Conservation (phyloP, 2,329 filamentous ascomycete species). For the Ploettnerulaceae sp. region DNA sequence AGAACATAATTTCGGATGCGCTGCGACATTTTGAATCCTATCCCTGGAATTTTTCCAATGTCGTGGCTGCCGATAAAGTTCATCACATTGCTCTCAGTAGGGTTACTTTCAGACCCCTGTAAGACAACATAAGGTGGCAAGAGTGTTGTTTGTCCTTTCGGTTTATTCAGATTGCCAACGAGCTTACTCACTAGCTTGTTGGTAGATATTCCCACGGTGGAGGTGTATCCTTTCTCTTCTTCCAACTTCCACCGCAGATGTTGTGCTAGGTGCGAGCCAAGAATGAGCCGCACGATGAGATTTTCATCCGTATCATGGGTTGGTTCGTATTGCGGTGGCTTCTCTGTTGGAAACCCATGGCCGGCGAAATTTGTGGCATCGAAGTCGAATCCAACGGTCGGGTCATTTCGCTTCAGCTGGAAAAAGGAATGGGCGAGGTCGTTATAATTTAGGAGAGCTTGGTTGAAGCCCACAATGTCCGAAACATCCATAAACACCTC, state of each 20-base stretch:
- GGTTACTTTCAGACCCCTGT: slow-evolving; percentile 21
- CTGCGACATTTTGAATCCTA: slow-evolving; percentile 74
- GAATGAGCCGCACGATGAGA: slow-evolving; percentile 50
- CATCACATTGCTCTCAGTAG: slow-evolving; percentile 46
- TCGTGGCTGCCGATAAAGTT: slow-evolving; percentile 71
- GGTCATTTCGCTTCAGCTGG: slow-evolving; percentile 65
- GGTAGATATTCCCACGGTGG: slow-evolving; percentile 81
- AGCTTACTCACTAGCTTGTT: slow-evolving; percentile 85
- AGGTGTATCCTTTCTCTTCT: slow-evolving; percentile 74
- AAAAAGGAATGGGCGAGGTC: slow-evolving; percentile 71
- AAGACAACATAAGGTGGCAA: slow-evolving; percentile 52
- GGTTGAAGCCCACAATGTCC: slow-evolving; percentile 80
- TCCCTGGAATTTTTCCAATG: slow-evolving; percentile 76
- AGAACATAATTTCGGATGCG: slow-evolving; percentile 59
- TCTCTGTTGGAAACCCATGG: slow-evolving; percentile 32
- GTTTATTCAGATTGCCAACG: slow-evolving; percentile 79
- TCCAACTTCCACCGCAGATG: slow-evolving; percentile 70
- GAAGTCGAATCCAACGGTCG: slow-evolving; percentile 74
- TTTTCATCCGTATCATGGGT: slow-evolving; percentile 13
- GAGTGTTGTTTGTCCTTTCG: slow-evolving; percentile 79
- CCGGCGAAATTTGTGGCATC: slow-evolving; percentile 67
- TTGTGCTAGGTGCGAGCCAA: slow-evolving; percentile 77
- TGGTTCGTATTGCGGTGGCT: slow-evolving; percentile 26
- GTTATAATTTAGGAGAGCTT: slow-evolving; percentile 62
- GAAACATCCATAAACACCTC: slow-evolving; percentile 74